Conservation (phyloP, 148 eudicot species). For the Camellia granthamiana region DNA sequence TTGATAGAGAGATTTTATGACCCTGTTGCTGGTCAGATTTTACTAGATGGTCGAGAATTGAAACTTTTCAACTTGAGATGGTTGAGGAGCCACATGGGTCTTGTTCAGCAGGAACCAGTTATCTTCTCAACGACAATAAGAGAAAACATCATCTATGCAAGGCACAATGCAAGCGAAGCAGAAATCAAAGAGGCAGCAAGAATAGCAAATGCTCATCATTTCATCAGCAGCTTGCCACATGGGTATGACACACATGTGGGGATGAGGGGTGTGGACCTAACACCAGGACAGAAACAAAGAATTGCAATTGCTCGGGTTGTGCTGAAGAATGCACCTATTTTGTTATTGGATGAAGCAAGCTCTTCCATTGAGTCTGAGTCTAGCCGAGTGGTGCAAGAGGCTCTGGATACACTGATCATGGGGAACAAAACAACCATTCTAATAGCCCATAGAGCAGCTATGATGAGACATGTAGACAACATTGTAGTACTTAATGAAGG, state of each 20-base stretch:
- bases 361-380: conserved; percentile 97
- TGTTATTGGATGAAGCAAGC: conserved; percentile 94
- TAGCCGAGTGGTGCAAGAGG: conserved; percentile 94
- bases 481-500: conserved; percentile 96
- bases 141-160: conserved; percentile 93
- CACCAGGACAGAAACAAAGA: conserved; percentile 95
- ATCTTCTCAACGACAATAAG: conserved; percentile 90
- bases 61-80: conserved; percentile 83
- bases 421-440: conserved; percentile 92
- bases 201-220: conserved; percentile 98
- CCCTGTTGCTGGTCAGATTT: conserved; percentile 84
- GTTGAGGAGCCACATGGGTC: conserved; percentile 92
- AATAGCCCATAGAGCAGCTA: conserved; percentile 90
- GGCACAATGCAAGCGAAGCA: conserved; percentile 98
- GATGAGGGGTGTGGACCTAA: conserved; percentile 95
- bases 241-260: conserved; percentile 98
- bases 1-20: conserved; percentile 89
- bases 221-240: conserved; percentile 94
- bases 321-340: conserved; percentile 89
- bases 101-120: conserved; percentile 95
- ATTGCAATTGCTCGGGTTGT: conserved; percentile 96
- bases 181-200: conserved; percentile 99
- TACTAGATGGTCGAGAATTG: conserved; percentile 85
- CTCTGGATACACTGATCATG: conserved; percentile 89
- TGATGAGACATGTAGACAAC: conserved; percentile 98